These are phyloP conservation scores for Linanthus parryae DNA, from an alignment of 148 eudicot species.

Conservation along the genomic window DNA sequence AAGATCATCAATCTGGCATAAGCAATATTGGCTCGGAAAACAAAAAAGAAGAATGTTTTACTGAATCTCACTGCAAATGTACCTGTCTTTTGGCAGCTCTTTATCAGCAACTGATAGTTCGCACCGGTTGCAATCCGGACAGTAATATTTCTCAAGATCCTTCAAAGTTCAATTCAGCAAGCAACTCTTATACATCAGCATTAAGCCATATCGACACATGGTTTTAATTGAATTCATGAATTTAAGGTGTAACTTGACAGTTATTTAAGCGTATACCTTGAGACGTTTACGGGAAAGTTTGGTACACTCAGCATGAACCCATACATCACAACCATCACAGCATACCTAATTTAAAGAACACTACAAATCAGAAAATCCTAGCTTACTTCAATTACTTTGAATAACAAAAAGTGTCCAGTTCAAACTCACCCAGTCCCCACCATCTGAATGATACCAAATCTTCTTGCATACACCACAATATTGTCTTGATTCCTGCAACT, in stretches of 20 bases:
- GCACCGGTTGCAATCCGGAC: slow-evolving; percentile 74
- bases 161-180: slow-evolving; percentile 15
- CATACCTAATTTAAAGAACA: slow-evolving; percentile 74
- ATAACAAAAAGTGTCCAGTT: background rate
- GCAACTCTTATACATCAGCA: background rate
- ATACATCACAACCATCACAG: slow-evolving; percentile 96
- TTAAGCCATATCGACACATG: background rate
- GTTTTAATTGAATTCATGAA: background rate
- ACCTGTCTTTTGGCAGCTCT: slow-evolving; percentile 37
- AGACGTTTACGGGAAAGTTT: slow-evolving; percentile 48
- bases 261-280: slow-evolving; percentile 58
- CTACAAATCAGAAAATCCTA: slow-evolving; percentile 11
- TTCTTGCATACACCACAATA: slow-evolving; percentile 91
- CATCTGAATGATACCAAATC: slow-evolving; percentile 94
- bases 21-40: too few relatives aligned
- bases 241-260: slow-evolving; percentile 7
- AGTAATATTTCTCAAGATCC: slow-evolving; percentile 73
- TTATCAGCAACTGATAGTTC: slow-evolving; percentile 26
- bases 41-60: too few relatives aligned
- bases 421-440: slow-evolving; percentile 83
- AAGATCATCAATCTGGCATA: too few relatives aligned
- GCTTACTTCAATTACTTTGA: background rate
- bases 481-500: slow-evolving; percentile 82
- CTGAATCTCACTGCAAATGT: slow-evolving; percentile 2
- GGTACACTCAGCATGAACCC: slow-evolving; percentile 96